Conservation (phyloP, 2,329 filamentous ascomycete species). For the Aspergillus neoniger region DNA sequence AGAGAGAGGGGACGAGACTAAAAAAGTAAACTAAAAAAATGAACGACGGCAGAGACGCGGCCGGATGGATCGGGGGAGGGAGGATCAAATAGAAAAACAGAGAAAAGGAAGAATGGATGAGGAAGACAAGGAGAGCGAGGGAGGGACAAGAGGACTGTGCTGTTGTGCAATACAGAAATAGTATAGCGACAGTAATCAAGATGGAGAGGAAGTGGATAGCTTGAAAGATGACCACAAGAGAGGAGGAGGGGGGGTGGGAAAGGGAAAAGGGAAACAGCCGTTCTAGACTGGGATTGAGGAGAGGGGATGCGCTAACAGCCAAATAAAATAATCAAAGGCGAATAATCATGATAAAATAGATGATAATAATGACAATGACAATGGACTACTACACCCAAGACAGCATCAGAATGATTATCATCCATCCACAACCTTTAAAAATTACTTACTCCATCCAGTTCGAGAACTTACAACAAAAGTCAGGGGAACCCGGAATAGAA, state of each 20-base stretch:
- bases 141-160: neutral
- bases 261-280: neutral
- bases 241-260: neutral
- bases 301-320: neutral
- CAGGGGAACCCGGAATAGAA: too few species aligned
- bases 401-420: too few species aligned
- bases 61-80: neutral
- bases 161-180: neutral
- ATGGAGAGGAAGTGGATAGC: neutral
- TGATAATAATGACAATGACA: too few species aligned
- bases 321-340: too few species aligned
- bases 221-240: too few species aligned
- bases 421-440: too few species aligned
- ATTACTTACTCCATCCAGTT: too few species aligned
- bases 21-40: neutral
- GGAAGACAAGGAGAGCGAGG: neutral
- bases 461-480: too few species aligned
- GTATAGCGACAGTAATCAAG: neutral
- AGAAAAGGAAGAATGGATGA: neutral
- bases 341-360: too few species aligned
- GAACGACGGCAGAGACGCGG: neutral
- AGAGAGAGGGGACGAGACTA: neutral
- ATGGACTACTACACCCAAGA: too few species aligned
- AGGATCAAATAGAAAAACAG: neutral
- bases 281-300: neutral